A percentile compares a stretch with the other conserved stretches of the same genome.
These are phyloP conservation scores for Phytophthora melonis DNA, from an alignment of 352 stramenopile species.

Conservation along the genomic window DNA sequence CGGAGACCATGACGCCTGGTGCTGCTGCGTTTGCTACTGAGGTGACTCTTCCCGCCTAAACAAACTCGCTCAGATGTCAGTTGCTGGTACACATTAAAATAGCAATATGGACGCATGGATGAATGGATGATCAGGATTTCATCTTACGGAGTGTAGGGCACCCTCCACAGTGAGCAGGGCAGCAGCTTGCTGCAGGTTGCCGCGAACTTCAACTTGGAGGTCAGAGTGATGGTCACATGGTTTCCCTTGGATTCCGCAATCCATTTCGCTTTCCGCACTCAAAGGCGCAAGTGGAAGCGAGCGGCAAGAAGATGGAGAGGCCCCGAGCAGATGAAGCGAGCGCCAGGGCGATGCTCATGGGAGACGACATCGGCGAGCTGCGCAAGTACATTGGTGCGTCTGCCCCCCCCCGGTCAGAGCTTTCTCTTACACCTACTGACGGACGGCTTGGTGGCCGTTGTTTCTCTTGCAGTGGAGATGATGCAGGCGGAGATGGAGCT, in stretches of 20 bases:
- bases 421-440: background rate
- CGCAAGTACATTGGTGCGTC: constrained; percentile 72
- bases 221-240: constrained; percentile 44
- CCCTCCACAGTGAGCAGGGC: no score
- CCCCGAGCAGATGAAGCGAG: background rate
- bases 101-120: background rate
- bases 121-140: no score
- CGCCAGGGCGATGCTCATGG: constrained; percentile 12
- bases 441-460: background rate
- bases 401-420: background rate
- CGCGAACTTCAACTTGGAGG: constrained; percentile 30
- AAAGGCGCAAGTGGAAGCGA: constrained; percentile 5
- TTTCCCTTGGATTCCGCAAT: constrained; percentile 40
- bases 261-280: constrained; percentile 36
- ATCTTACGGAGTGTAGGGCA: no score
- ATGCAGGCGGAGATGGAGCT: constrained; percentile 83
- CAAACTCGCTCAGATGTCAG: background rate
- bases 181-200: background rate
- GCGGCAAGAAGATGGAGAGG: constrained; percentile 25
- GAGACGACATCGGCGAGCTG: constrained; percentile 67
- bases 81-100: constrained; percentile 12
- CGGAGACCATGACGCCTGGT: constrained; percentile 54
- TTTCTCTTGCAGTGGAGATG: constrained; percentile 67
- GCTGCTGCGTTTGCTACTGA: background rate
- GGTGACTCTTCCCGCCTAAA: constrained; percentile 27